Evolutionary conservation across 306 rosid genomes (phyloP), one percentile per base, ranked within the genome.

Genomic region (Pyrus pyrifolia): DNA sequence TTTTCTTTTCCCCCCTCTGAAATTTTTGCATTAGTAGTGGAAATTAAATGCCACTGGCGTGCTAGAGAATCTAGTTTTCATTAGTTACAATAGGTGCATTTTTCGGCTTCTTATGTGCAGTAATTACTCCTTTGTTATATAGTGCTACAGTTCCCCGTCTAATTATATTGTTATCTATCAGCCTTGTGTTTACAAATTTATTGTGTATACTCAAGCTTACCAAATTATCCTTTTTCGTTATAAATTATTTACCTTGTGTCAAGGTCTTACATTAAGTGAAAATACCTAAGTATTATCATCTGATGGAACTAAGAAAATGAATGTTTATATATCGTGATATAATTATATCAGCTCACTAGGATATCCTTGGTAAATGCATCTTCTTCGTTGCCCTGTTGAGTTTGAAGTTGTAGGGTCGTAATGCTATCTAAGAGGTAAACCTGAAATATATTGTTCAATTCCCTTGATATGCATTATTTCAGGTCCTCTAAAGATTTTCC

Each of bases 401-500:
- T 80, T 79, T 61, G 70, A 84, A 78, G 74, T 83, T 83, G 62
- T 67, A 53, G 85, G 88, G 80, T 57, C 59, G 38, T 80, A 62
- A 72, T 75, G 75, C 65, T 75, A 79, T 69, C 80, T 72, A 72
- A 45, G 66, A 81, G 84, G 75, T 71, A 68, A 74, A 69, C 89
- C 87, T 87, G 82, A 95, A 86, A 84, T 81, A 70, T 80, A 70
- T 82, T 89, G 83, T 80, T 88, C 96, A 86, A 89, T 84, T 72
- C 76, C 88, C 82, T 84, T 87, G 81, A 72, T 83, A 89, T 88
- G 88, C 85, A 85, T 85, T 78, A 79, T 95, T 96, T 86, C 99
- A 96, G 99, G 99, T 87, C 96, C 67, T 87, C 91, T 70, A 92
- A 87, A 88, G 98, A 93, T 75, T 96, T 88, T 89, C 89, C 93